Conservation (phyloP, 257 asterid genomes). For the Solanum virginianum region DNA sequence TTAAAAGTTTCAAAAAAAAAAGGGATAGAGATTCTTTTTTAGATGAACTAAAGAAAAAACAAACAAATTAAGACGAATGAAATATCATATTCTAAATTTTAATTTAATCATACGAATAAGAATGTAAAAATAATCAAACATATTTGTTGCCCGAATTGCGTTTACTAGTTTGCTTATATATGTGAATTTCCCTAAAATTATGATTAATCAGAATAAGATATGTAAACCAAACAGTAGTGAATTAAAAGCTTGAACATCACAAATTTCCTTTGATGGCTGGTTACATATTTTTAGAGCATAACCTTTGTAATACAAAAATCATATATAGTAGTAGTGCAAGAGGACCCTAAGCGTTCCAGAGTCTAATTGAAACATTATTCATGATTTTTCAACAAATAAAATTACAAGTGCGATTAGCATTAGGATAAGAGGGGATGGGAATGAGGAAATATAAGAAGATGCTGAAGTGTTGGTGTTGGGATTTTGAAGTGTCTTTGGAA, state of each 20-base stretch:
- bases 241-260: neutral
- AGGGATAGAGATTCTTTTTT: too few species aligned
- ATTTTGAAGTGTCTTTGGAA: conserved; percentile 26
- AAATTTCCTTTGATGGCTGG: neutral
- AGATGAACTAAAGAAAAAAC: too few species aligned
- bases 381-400: neutral
- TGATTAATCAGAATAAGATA: neutral
- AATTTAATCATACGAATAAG: too few species aligned
- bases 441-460: conserved; percentile 4
- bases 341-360: neutral
- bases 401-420: conserved; percentile 13
- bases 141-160: too few species aligned
- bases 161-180: too few species aligned
- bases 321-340: neutral
- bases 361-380: neutral
- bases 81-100: too few species aligned
- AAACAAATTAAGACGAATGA: too few species aligned
- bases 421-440: conserved; percentile 8
- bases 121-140: too few species aligned
- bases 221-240: neutral
- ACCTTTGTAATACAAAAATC: neutral
- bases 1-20: too few species aligned
- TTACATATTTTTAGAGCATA: neutral
- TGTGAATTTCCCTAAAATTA: neutral
- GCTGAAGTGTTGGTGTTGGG: conserved; percentile 23